Conservation (phyloP, 306 rosid genomes). For the Bauhinia variegata region DNA sequence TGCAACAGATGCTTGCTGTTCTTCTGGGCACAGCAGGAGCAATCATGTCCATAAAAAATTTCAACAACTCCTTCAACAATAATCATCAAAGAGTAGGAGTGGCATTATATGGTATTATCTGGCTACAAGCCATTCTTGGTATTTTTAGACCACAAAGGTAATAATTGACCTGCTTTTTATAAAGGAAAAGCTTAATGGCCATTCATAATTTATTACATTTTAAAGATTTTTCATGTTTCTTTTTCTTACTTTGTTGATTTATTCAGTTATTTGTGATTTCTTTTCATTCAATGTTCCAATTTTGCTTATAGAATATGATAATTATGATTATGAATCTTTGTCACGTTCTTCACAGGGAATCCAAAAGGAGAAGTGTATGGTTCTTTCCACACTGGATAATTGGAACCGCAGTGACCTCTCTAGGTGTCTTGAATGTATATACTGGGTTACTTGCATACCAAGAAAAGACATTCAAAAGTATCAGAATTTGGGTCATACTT, state of each 20-base stretch:
- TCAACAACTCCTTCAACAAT: slow-evolving; percentile 73
- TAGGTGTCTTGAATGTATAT: slow-evolving; percentile 65
- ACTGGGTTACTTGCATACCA: slow-evolving; percentile 71
- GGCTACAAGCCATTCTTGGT: slow-evolving; percentile 71
- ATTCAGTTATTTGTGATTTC: too few species aligned
- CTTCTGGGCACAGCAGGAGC: slow-evolving; percentile 77
- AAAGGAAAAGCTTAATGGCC: slow-evolving; percentile 1
- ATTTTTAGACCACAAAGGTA: slow-evolving; percentile 70
- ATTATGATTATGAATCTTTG: not conserved
- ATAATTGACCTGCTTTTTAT: not conserved
- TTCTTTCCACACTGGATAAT: slow-evolving; percentile 63
- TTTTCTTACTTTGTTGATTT: too few species aligned
- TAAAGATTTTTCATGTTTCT: slow-evolving; percentile 1
- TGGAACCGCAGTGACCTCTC: slow-evolving; percentile 59
- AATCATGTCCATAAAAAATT: slow-evolving; percentile 75
- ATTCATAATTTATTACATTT: not conserved
- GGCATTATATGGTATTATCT: slow-evolving; percentile 70
- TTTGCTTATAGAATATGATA: too few species aligned
- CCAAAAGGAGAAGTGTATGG: slow-evolving; percentile 68
- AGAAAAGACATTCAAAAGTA: slow-evolving; percentile 65
- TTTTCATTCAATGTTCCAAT: not conserved
- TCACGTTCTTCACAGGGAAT: slow-evolving; percentile 51
- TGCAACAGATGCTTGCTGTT: slow-evolving; percentile 56
- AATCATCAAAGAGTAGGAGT: slow-evolving; percentile 79
- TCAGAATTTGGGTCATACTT: slow-evolving; percentile 57